phyloP scores from a whole-genome alignment of 345 rosid species.

The Rhizophora apiculata region DNA sequence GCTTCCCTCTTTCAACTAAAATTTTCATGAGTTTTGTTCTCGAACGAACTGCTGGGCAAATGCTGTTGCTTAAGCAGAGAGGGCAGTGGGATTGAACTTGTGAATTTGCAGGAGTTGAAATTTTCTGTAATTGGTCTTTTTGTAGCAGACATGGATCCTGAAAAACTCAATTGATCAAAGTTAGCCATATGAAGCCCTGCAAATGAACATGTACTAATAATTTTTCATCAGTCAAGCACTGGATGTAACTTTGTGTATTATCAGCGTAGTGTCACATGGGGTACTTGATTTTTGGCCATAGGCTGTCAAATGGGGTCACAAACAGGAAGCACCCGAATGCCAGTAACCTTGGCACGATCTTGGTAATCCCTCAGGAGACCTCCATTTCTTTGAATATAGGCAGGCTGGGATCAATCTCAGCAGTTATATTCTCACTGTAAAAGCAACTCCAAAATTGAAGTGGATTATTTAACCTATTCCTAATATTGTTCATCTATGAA shows the following conservation, averaged over 20 bases:
- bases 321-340: too few species aligned
- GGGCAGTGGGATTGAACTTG: slow-evolving; percentile 43
- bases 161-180: slow-evolving; percentile 15
- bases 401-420: too few species aligned
- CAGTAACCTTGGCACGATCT: too few species aligned
- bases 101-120: slow-evolving; percentile 25
- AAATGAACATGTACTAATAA: neutral
- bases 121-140: slow-evolving; percentile 35
- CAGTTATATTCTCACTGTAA: too few species aligned
- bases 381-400: too few species aligned
- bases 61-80: slow-evolving; percentile 52
- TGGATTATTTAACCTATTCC: neutral
- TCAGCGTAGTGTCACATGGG: too few species aligned
- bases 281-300: too few species aligned
- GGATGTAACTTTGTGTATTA: too few species aligned
- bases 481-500: neutral
- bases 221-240: neutral
- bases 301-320: too few species aligned
- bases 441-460: neutral
- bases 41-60: slow-evolving; percentile 72
- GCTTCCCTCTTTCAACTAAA: slow-evolving; percentile 67
- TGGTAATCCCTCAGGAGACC: too few species aligned
- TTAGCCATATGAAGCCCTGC: neutral
- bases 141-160: slow-evolving; percentile 37
- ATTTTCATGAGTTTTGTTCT: slow-evolving; percentile 81